These are phyloP conservation scores for Cercospora sp. DNA, from an alignment of 2,329 filamentous ascomycete species.

Conservation along the genomic window DNA sequence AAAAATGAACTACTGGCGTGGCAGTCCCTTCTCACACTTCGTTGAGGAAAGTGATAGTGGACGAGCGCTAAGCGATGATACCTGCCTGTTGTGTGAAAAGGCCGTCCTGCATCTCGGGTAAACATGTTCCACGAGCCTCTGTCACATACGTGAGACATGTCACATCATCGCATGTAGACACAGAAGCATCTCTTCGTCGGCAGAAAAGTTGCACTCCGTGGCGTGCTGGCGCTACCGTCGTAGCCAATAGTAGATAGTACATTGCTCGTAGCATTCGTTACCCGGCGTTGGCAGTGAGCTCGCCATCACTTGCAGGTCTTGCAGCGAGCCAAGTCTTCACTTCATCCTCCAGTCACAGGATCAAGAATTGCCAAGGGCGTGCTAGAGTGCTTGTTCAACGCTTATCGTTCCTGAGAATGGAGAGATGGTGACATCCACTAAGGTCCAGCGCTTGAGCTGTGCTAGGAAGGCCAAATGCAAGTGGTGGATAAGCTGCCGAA, in stretches of 20 bases:
- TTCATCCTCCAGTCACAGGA: not conserved
- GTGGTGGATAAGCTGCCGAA: conserved; percentile 10
- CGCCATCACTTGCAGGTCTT: not conserved
- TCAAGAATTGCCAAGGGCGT: conserved; percentile 6
- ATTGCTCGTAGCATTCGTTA: not conserved
- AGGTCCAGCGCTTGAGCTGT: not conserved
- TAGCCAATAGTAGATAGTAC: not conserved
- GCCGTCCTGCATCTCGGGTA: not conserved
- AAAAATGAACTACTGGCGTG: not conserved
- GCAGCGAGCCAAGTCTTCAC: not conserved
- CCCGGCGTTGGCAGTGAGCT: not conserved
- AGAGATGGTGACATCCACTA: conserved; percentile 2
- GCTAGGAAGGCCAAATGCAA: not conserved
- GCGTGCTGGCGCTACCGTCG: not conserved
- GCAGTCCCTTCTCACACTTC: not conserved
- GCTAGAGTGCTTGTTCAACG: conserved; percentile 3
- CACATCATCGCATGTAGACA: not conserved
- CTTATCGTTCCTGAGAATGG: conserved; percentile 5
- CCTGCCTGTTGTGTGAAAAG: conserved; percentile 5
- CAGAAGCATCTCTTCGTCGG: not conserved
- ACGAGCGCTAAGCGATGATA: conserved; percentile 9
- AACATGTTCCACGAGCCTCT: not conserved
- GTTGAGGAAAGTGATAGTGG: not conserved
- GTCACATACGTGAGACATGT: not conserved
- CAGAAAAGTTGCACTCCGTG: not conserved